Percentiles rank a stretch among this genome's conserved stretches.
These are phyloP conservation scores for Cryptococcus jaspeensis DNA, from an alignment of 1,284 basidiomycete species.

Conservation along the genomic window DNA sequence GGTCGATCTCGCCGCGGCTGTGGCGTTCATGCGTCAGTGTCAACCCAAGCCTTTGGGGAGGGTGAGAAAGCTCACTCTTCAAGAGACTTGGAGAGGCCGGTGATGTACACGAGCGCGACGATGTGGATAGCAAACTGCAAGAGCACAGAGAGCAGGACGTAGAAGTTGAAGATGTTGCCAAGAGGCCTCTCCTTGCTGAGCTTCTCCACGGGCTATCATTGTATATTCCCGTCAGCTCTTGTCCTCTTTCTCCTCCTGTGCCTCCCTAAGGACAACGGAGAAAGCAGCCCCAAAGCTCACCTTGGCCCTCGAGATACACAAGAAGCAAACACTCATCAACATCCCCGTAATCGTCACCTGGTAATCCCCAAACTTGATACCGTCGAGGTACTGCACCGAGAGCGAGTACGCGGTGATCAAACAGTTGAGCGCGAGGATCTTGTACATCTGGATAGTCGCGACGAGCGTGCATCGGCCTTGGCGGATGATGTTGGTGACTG, in stretches of 20 bases:
- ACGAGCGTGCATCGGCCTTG: slow-evolving; percentile 95
- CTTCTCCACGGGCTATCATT: slow-evolving; percentile 73
- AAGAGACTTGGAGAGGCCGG: slow-evolving; percentile 68
- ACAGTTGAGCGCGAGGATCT: slow-evolving; percentile 93
- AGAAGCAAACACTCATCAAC: slow-evolving; percentile 95
- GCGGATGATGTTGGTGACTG: slow-evolving; percentile 90
- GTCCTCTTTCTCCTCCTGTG: background rate
- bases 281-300: slow-evolving; percentile 52
- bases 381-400: slow-evolving; percentile 92
- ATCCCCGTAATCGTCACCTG: slow-evolving; percentile 90
- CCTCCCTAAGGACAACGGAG: no score
- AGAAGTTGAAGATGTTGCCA: slow-evolving; percentile 92
- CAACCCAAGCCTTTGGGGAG: no score
- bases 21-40: slow-evolving; percentile 14
- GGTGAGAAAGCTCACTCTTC: slow-evolving; percentile 64
- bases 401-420: slow-evolving; percentile 93
- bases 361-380: slow-evolving; percentile 97
- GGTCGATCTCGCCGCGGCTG: slow-evolving; percentile 76
- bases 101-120: slow-evolving; percentile 83
- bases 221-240: background rate
- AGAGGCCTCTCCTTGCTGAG: slow-evolving; percentile 85
- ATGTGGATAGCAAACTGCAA: slow-evolving; percentile 92
- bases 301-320: slow-evolving; percentile 95
- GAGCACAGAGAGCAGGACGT: slow-evolving; percentile 84
- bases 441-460: slow-evolving; percentile 98